phyloP scores from a whole-genome alignment of 1,284 basidiomycete genomes.

The Irpex sp. region DNA sequence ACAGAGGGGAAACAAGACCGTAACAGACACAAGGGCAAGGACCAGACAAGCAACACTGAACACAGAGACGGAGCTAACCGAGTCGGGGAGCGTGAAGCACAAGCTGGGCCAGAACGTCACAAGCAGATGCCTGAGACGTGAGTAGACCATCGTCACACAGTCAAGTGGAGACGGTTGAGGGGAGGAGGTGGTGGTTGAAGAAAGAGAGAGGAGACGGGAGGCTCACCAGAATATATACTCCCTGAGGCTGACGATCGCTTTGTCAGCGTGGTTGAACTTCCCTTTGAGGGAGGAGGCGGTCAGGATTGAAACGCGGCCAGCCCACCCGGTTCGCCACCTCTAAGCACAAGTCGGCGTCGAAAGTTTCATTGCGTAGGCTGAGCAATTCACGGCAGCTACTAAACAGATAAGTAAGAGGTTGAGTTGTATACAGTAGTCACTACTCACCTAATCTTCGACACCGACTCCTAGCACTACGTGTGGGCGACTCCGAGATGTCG shows the following conservation, averaged over 20 bases:
- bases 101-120: neutral
- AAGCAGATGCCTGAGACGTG: neutral
- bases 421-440: too few species aligned
- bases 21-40: neutral
- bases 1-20: neutral
- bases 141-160: neutral
- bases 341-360: too few species aligned
- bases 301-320: neutral
- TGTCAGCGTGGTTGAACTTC: neutral
- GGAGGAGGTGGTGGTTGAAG: neutral
- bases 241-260: neutral
- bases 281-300: neutral
- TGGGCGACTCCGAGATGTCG: too few species aligned
- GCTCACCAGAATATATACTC: neutral
- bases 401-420: too few species aligned
- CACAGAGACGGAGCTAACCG: neutral
- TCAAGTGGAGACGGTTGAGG: neutral
- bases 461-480: too few species aligned
- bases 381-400: too few species aligned
- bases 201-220: neutral
- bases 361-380: too few species aligned
- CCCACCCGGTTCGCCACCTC: too few species aligned
- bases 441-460: too few species aligned
- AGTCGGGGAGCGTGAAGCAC: neutral
- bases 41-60: neutral